A percentile compares a stretch with the other conserved stretches of the same genome.
These are phyloP conservation scores for Metarhizium album DNA, from an alignment of 2,329 filamentous ascomycete genomes.

Conservation along the genomic window DNA sequence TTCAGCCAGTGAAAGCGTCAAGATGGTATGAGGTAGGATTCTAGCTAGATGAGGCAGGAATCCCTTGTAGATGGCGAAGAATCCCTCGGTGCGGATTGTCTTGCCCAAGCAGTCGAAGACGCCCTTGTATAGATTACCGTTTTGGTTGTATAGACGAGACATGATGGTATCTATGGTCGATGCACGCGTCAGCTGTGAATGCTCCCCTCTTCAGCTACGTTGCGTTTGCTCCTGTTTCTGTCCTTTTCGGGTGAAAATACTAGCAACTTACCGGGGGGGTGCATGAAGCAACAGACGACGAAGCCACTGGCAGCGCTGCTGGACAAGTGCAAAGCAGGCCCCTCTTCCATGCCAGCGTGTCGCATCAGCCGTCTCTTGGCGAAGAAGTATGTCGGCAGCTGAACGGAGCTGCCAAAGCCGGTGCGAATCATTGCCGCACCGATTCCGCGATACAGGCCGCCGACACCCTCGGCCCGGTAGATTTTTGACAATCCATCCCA, in stretches of 20 bases:
- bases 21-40: conserved; percentile 89
- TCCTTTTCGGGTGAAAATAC: neutral
- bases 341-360: conserved; percentile 83
- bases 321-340: conserved; percentile 75
- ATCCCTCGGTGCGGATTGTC: conserved; percentile 81
- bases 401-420: conserved; percentile 89
- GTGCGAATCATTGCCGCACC: conserved; percentile 92
- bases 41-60: conserved; percentile 90
- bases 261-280: conserved; percentile 66
- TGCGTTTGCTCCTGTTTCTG: too few relatives aligned
- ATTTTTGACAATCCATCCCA: conserved; percentile 75
- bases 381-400: conserved; percentile 96
- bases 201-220: neutral
- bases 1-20: conserved; percentile 87
- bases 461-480: conserved; percentile 62
- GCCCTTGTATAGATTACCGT: conserved; percentile 88
- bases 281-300: conserved; percentile 96
- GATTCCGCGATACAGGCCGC: conserved; percentile 81
- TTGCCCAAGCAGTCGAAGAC: conserved; percentile 87
- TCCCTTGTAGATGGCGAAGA: conserved; percentile 94
- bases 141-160: conserved; percentile 98
- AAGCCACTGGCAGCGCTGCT: conserved; percentile 88
- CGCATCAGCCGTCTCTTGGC: conserved; percentile 77
- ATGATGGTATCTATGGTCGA: conserved; percentile 71
- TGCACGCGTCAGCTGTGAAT: conserved; percentile 6